Conservation (phyloP, 768 basidiomycete species). For the Lentinula guzmanii region DNA sequence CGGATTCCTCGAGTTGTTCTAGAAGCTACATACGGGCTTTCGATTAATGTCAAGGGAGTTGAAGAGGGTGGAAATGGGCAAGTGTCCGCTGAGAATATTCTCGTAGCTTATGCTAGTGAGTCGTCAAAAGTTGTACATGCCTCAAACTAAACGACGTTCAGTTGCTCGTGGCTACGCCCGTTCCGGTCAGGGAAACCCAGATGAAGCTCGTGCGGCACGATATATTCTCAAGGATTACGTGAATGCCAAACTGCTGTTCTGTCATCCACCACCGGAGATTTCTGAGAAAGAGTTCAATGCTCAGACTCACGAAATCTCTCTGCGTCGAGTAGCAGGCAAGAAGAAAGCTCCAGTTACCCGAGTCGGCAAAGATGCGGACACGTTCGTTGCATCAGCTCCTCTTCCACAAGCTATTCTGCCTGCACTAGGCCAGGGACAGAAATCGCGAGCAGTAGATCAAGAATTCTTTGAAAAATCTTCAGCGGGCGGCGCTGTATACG, state of each 20-base stretch:
- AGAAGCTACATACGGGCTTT: slow-evolving; percentile 87
- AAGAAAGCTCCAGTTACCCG: slow-evolving; percentile 87
- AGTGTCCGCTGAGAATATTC: slow-evolving; percentile 70
- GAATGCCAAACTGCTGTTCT: slow-evolving; percentile 86
- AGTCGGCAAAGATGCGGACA: slow-evolving; percentile 79
- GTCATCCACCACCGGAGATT: slow-evolving; percentile 79
- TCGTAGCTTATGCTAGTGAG: slow-evolving; percentile 91
- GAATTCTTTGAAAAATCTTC: slow-evolving; percentile 68
- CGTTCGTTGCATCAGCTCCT: slow-evolving; percentile 53
- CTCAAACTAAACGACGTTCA: slow-evolving; percentile 25
- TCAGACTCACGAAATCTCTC: slow-evolving; percentile 53
- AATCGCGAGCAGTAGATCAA: slow-evolving; percentile 67
- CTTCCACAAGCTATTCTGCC: slow-evolving; percentile 17
- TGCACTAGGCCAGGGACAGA: slow-evolving; percentile 34
- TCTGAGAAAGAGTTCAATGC: slow-evolving; percentile 69
- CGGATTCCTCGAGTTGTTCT: slow-evolving; percentile 77
- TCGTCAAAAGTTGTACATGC: slow-evolving; percentile 15
- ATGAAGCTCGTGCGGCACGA: slow-evolving; percentile 90
- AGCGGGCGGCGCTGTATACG: slow-evolving; percentile 54
- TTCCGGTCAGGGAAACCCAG: slow-evolving; percentile 94
- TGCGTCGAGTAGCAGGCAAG: slow-evolving; percentile 61
- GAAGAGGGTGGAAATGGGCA: slow-evolving; percentile 86
- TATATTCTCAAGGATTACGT: slow-evolving; percentile 96
- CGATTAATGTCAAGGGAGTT: slow-evolving; percentile 51
- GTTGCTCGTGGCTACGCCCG: slow-evolving; percentile 92